Evolutionary conservation across 164 flowering plant genomes (phyloP).

Genomic region (Annona squamosa): DNA sequence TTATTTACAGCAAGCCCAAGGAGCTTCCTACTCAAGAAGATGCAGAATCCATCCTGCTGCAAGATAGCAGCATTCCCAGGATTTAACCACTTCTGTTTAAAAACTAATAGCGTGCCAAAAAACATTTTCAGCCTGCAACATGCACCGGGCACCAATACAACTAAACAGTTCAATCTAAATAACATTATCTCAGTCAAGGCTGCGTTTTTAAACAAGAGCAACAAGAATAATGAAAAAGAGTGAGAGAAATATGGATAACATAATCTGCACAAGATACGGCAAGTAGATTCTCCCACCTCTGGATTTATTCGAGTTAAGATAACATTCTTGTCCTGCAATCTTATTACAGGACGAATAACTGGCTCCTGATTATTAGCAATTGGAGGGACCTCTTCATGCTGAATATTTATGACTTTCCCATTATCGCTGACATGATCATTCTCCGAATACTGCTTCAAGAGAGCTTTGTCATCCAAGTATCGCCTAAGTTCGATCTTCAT

Average conservation of each 20-base stretch:
- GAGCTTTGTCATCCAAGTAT: constrained; percentile 61
- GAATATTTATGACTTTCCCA: constrained; percentile 53
- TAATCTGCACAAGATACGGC: neutral
- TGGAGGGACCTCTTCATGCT: constrained; percentile 62
- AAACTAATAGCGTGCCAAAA: neutral
- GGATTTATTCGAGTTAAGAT: constrained; percentile 97
- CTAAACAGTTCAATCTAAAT: neutral
- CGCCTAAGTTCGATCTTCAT: constrained; percentile 84
- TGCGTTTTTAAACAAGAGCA: neutral
- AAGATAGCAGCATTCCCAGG: neutral
- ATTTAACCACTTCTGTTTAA: neutral
- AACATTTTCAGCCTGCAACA: neutral
- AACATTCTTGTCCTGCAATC: constrained; percentile 76
- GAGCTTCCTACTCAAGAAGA: neutral
- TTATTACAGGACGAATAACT: constrained; percentile 66
- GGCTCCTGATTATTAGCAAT: constrained; percentile 43
- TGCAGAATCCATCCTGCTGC: neutral
- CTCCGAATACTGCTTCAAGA: constrained; percentile 79
- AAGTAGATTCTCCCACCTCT: constrained; percentile 49
- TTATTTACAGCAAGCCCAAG: neutral
- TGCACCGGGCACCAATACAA: too few species aligned
- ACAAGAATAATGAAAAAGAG: neutral
- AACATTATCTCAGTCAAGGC: neutral
- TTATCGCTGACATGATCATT: constrained; percentile 63
- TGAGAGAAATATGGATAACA: neutral